Percentiles rank a stretch among this genome's conserved stretches.
Conservation (phyloP, 176 grass and related monocot species). For the Carex scoparia region DNA sequence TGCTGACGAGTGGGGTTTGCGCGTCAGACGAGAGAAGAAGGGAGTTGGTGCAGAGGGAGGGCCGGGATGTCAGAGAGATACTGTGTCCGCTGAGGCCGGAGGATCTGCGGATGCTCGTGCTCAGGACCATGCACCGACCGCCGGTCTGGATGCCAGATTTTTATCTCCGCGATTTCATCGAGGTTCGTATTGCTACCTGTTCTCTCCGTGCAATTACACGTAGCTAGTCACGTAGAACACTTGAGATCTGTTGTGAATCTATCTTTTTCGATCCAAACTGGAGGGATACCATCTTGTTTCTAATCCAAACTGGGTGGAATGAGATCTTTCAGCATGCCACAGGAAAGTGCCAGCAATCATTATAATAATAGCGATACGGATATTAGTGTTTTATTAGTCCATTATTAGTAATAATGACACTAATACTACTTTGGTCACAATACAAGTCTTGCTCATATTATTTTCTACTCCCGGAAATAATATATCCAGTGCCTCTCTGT, state of each 20-base stretch:
- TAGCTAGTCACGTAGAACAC: neutral
- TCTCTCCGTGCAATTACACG: neutral
- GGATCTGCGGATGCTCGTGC: constrained; percentile 53
- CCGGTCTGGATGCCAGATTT: constrained; percentile 72
- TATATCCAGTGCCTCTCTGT: neutral
- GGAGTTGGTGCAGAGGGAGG: constrained; percentile 44
- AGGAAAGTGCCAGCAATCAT: neutral
- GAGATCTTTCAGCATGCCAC: neutral
- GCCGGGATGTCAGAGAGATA: constrained; percentile 50
- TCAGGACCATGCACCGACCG: constrained; percentile 71
- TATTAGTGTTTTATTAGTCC: neutral
- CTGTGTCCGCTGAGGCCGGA: constrained; percentile 54
- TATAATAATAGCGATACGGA: neutral
- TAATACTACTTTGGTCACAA: neutral
- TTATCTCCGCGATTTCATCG: constrained; percentile 72
- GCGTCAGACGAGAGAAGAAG: constrained; percentile 29
- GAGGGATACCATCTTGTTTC: neutral
- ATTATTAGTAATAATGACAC: neutral
- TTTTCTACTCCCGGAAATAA: neutral
- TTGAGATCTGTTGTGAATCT: neutral
- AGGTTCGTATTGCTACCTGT: constrained; percentile 31
- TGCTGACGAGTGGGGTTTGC: constrained; percentile 61
- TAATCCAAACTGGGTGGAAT: neutral
- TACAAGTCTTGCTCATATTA: neutral
- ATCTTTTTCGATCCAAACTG: neutral